These are phyloP conservation scores for Fusarium poae DNA, from an alignment of 2,329 filamentous ascomycete species.

Conservation along the genomic window DNA sequence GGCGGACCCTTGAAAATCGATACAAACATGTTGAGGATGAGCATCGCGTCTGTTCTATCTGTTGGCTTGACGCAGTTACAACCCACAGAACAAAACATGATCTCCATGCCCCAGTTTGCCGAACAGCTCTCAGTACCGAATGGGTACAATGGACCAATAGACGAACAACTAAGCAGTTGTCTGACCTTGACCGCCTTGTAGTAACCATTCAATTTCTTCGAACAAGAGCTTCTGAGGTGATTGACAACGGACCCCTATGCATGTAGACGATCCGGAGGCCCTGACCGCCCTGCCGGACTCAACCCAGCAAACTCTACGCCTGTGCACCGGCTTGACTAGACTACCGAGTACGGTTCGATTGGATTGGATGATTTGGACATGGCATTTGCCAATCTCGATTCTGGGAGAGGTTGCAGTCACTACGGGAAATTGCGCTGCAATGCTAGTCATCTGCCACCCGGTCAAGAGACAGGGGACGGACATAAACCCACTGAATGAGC, in stretches of 20 bases:
- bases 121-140: not conserved
- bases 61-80: not conserved
- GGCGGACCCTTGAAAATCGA: not conserved
- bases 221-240: not conserved
- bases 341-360: not conserved
- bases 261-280: constrained; percentile 34
- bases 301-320: constrained; percentile 22
- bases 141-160: not conserved
- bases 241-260: constrained; percentile 26
- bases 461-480: constrained; percentile 1
- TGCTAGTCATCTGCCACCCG: constrained; percentile 2
- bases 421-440: constrained; percentile 35
- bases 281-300: constrained; percentile 44
- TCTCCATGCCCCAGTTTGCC: too few species aligned
- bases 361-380: not conserved
- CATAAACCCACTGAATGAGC: not conserved
- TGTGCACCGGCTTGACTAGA: constrained; percentile 4
- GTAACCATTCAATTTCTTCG: not conserved
- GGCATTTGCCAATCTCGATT: constrained; percentile 5
- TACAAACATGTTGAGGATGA: constrained; percentile 8
- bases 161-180: not conserved
- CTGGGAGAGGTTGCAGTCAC: not conserved
- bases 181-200: not conserved
- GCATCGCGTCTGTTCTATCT: not conserved
- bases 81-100: too few species aligned